Evolutionary conservation across 805 yeast genomes (phyloP).

Genomic region (Ogataea methanolica): DNA sequence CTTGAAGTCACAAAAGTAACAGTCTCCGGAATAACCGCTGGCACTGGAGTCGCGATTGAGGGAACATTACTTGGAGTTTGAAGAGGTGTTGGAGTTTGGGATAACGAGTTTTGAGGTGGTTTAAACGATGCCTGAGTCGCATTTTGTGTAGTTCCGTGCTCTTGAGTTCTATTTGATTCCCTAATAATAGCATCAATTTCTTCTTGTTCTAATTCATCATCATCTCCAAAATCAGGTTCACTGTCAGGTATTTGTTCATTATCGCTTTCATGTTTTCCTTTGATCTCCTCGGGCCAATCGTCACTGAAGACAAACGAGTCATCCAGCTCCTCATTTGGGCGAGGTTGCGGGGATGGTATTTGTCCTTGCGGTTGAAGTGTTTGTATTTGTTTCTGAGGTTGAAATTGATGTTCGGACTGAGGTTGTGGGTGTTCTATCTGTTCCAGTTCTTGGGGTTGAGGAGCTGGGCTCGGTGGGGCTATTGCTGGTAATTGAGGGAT

Average conservation of each 20-base stretch:
- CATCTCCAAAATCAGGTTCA: slow-evolving; percentile 27
- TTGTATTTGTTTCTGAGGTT: not conserved
- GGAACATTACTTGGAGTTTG: slow-evolving; percentile 1
- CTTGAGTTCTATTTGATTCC: slow-evolving; percentile 2
- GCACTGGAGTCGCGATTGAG: slow-evolving; percentile 4
- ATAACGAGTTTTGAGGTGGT: not conserved
- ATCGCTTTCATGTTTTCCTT: not conserved
- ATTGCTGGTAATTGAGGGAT: not conserved
- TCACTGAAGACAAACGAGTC: slow-evolving; percentile 55
- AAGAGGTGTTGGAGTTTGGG: not conserved
- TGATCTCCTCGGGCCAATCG: slow-evolving; percentile 30
- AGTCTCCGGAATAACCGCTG: slow-evolving; percentile 19
- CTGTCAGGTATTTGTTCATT: slow-evolving; percentile 17
- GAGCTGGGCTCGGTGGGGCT: not conserved
- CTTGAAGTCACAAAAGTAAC: slow-evolving; percentile 57
- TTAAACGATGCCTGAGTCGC: not conserved
- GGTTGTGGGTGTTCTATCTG: not conserved
- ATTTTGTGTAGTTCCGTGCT: not conserved
- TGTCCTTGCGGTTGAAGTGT: not conserved
- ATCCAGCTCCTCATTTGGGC: slow-evolving; percentile 26
- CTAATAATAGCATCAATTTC: slow-evolving; percentile 7
- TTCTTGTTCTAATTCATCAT: slow-evolving; percentile 21
- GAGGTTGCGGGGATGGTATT: not conserved
- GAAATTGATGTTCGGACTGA: not conserved
- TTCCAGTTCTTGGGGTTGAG: not conserved